Conservation (phyloP, 2,329 filamentous ascomycete species). For the Trichophyton simii region DNA sequence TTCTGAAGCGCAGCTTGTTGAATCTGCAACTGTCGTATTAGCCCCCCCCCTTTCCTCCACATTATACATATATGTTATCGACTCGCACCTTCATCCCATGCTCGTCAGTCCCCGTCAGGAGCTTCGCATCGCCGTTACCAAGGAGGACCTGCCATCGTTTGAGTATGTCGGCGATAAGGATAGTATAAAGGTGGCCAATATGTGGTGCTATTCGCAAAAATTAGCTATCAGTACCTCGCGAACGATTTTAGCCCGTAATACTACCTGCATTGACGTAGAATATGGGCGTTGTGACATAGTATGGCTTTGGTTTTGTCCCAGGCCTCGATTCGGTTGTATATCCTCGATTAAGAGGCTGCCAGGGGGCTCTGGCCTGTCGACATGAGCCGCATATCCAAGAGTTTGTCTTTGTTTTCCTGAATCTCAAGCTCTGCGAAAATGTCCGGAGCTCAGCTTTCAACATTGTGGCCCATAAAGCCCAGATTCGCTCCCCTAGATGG, state of each 20-base stretch:
- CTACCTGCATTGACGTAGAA: slow-evolving; percentile 96
- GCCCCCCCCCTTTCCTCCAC: background rate
- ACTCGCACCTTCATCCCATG: slow-evolving; percentile 70
- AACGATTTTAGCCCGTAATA: slow-evolving; percentile 12
- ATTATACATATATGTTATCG: background rate
- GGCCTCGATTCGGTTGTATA: slow-evolving; percentile 20
- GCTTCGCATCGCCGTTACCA: slow-evolving; percentile 51
- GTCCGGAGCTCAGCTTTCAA: slow-evolving; percentile 20
- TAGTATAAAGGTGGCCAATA: slow-evolving; percentile 85
- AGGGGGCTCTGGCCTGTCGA: slow-evolving; percentile 15
- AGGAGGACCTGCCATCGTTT: slow-evolving; percentile 81
- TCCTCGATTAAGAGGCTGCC: slow-evolving; percentile 12
- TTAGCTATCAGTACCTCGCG: slow-evolving; percentile 1
- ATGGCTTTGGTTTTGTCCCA: slow-evolving; percentile 52
- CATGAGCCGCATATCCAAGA: slow-evolving; percentile 24
- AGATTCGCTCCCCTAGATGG: background rate
- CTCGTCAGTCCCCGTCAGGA: slow-evolving; percentile 90
- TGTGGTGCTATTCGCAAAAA: slow-evolving; percentile 56
- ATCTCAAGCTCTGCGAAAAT: slow-evolving; percentile 21
- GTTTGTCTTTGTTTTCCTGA: slow-evolving; percentile 12
- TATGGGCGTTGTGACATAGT: slow-evolving; percentile 91
- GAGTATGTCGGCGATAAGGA: slow-evolving; percentile 79
- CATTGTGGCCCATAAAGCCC: slow-evolving; percentile 17
- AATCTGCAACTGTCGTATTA: slow-evolving; percentile 37
- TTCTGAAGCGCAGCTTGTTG: slow-evolving; percentile 69